Percentiles rank a stretch among this genome's conserved stretches.
Evolutionary conservation across 2,329 filamentous ascomycete species (phyloP).

Genomic region (Aureobasidium subglaciale): DNA sequence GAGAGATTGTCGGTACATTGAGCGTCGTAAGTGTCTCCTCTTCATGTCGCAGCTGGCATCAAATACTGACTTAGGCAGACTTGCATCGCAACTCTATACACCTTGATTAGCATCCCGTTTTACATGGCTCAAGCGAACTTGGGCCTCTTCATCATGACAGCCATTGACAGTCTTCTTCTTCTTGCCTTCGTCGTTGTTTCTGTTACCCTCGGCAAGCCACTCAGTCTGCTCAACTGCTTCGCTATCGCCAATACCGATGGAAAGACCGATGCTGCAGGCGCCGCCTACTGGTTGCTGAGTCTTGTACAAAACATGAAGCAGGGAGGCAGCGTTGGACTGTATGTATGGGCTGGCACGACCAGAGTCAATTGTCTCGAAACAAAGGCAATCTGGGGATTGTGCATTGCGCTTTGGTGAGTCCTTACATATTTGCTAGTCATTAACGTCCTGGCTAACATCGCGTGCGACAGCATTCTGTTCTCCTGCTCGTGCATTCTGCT

Average conservation of each 20-base stretch:
- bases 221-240: conserved; percentile 70
- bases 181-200: conserved; percentile 72
- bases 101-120: conserved; percentile 60
- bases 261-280: conserved; percentile 38
- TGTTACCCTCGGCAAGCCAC: conserved; percentile 69
- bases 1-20: conserved; percentile 70
- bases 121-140: conserved; percentile 74
- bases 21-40: conserved; percentile 60
- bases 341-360: conserved; percentile 52
- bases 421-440: neutral
- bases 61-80: conserved; percentile 47
- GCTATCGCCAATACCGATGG: conserved; percentile 43
- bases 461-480: conserved; percentile 36
- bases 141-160: conserved; percentile 65
- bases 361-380: conserved; percentile 69
- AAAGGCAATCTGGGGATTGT: conserved; percentile 81
- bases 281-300: conserved; percentile 48
- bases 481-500: conserved; percentile 38
- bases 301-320: conserved; percentile 46
- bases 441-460: neutral
- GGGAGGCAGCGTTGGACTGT: conserved; percentile 44
- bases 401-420: conserved; percentile 65
- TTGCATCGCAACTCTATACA: conserved; percentile 72
- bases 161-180: conserved; percentile 61
- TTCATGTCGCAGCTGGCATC: conserved; percentile 12